These are phyloP conservation scores for Pestalotiopsis sp. DNA, from an alignment of 2,329 filamentous ascomycete species.

Conservation along the genomic window DNA sequence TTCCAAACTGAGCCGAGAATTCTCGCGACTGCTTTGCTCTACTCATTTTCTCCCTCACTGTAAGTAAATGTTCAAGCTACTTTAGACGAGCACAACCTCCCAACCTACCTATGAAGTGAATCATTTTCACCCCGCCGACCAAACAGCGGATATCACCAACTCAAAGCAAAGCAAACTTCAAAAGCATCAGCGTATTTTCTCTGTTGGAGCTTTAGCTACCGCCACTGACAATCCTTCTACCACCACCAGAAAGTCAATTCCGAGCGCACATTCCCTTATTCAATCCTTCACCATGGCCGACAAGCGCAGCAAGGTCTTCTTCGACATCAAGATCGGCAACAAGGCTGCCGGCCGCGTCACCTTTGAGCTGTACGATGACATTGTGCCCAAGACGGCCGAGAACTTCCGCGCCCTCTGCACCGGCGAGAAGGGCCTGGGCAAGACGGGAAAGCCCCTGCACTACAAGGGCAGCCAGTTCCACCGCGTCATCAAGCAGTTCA, in stretches of 20 bases:
- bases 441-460: constrained; percentile 80
- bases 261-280: neutral
- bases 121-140: neutral
- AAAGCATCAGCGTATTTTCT: neutral
- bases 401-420: constrained; percentile 96
- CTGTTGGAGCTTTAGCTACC: neutral
- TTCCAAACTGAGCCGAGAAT: neutral
- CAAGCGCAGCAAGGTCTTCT: constrained; percentile 80
- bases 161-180: neutral
- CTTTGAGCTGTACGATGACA: constrained; percentile 76
- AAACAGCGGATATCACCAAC: neutral
- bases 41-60: neutral
- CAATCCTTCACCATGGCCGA: constrained; percentile 27
- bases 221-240: neutral
- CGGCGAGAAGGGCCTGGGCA: constrained; percentile 86
- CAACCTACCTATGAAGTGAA: neutral
- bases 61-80: neutral
- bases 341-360: constrained; percentile 74
- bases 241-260: neutral
- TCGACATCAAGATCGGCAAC: constrained; percentile 83
- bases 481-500: constrained; percentile 97
- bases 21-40: neutral
- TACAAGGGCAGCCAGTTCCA: constrained; percentile 95
- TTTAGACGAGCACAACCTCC: neutral
- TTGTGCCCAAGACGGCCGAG: constrained; percentile 92